A percentile compares a stretch with the other conserved stretches of the same genome.
Evolutionary conservation across 306 rosid species (phyloP).

Genomic region (Malus orientalis): DNA sequence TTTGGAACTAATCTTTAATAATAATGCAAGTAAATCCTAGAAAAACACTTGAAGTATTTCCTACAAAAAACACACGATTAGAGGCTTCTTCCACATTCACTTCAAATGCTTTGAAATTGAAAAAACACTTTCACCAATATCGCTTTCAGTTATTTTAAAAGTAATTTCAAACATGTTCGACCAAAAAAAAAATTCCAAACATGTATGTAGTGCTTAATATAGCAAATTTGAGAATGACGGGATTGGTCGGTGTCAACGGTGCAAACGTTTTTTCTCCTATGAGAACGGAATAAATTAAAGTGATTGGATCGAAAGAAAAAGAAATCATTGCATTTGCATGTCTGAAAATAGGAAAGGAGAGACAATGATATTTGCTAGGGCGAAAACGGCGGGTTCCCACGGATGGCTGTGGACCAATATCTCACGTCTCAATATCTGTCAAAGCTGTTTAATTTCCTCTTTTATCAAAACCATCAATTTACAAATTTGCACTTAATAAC

Average conservation of each 20-base stretch:
- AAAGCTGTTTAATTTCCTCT: background rate
- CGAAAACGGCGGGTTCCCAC: conserved; percentile 8
- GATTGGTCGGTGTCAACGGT: background rate
- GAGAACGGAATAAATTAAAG: background rate
- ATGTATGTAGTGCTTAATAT: background rate
- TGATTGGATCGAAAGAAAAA: background rate
- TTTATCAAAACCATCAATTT: background rate
- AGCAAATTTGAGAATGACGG: background rate
- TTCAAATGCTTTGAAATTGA: too few species aligned
- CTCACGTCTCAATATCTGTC: background rate
- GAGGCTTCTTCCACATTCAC: too few species aligned
- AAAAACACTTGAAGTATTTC: too few species aligned
- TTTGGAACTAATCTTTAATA: too few species aligned
- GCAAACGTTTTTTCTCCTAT: background rate
- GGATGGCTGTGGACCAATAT: conserved; percentile 14
- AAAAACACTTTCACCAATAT: too few species aligned
- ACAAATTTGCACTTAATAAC: background rate
- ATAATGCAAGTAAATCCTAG: too few species aligned
- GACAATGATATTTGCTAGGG: background rate
- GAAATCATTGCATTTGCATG: background rate
- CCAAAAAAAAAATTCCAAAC: too few species aligned
- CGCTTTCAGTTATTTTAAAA: too few species aligned
- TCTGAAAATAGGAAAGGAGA: background rate
- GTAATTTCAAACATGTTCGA: too few species aligned
- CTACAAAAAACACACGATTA: too few species aligned